Evolutionary conservation across 306 rosid species (phyloP).

Genomic region (Gastrolobium villosum): DNA sequence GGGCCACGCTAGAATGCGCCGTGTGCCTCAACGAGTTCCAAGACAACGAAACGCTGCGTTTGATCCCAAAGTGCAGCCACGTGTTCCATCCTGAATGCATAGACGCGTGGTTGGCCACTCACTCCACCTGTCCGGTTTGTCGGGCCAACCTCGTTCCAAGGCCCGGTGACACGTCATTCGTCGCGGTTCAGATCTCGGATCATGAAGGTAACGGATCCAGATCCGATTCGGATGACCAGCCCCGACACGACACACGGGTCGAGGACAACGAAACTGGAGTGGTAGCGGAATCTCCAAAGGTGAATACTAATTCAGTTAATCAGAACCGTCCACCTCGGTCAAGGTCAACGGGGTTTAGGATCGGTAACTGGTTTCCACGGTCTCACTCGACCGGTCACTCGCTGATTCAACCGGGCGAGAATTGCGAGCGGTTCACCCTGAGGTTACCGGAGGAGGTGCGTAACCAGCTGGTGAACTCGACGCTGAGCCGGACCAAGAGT

Average conservation of each 20-base stretch:
- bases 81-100: conserved; percentile 84
- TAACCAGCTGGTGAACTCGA: conserved; percentile 63
- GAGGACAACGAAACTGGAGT: conserved; percentile 4
- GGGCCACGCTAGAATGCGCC: conserved; percentile 83
- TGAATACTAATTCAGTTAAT: background rate
- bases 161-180: conserved; percentile 55
- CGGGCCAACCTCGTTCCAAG: conserved; percentile 68
- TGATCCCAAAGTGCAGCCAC: conserved; percentile 85
- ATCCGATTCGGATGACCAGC: background rate
- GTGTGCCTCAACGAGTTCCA: conserved; percentile 87
- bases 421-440: conserved; percentile 72
- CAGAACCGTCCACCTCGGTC: conserved; percentile 57
- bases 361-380: conserved; percentile 53
- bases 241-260: background rate
- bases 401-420: conserved; percentile 57
- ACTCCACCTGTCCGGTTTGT: conserved; percentile 93
- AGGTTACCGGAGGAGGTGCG: conserved; percentile 82
- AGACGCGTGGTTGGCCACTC: conserved; percentile 79
- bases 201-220: background rate
- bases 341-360: conserved; percentile 59
- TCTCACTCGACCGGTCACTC: conserved; percentile 78
- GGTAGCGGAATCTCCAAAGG: conserved; percentile 33
- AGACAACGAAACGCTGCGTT: conserved; percentile 87
- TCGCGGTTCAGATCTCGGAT: conserved; percentile 8
- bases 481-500: conserved; percentile 55